phyloP scores from a whole-genome alignment of 306 rosid species.

The Lagenaria siceraria region DNA sequence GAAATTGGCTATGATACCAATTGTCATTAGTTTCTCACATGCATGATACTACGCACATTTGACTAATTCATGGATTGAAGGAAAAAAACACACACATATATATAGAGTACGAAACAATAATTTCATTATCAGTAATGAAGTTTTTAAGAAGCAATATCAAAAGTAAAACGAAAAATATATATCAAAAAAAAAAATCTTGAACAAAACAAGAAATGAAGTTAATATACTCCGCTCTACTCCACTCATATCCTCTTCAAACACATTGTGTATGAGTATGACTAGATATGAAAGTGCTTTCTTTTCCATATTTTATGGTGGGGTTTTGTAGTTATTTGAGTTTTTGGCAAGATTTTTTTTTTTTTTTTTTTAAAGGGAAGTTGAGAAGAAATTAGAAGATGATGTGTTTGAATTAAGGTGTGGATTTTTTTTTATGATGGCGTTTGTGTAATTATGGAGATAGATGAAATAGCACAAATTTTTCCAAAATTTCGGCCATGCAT shows the following conservation, averaged over 20 bases:
- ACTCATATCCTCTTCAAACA: no score
- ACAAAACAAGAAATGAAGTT: no score
- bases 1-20: not conserved
- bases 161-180: no score
- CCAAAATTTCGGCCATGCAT: constrained; percentile 9
- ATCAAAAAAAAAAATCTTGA: no score
- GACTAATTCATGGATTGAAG: not conserved
- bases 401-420: not conserved
- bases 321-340: not conserved
- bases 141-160: no score
- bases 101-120: no score
- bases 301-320: not conserved
- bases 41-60: not conserved
- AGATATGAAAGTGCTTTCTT: not conserved
- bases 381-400: not conserved
- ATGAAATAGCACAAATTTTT: not conserved
- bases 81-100: no score
- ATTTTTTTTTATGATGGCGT: not conserved
- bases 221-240: no score
- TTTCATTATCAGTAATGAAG: no score
- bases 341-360: no score
- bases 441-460: not conserved
- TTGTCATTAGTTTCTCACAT: not conserved
- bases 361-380: not conserved
- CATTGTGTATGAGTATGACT: no score